Percentiles rank a stretch among this genome's conserved stretches.
Conservation (phyloP, 1,139 yeast species). For the Candida neerlandica region DNA sequence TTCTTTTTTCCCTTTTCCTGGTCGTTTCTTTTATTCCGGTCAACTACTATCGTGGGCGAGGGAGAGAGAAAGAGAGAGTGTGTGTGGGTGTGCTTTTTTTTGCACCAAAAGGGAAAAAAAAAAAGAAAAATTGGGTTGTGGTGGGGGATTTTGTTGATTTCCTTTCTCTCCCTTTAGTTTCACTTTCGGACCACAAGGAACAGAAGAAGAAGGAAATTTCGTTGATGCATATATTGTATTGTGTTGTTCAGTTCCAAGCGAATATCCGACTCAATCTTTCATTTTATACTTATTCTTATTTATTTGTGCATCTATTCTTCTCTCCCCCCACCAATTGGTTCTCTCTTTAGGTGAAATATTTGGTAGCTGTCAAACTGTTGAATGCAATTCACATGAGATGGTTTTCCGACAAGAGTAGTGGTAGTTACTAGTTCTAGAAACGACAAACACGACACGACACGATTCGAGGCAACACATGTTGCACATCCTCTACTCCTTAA, state of each 20-base stretch:
- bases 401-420: too few relatives aligned
- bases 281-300: not conserved
- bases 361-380: too few relatives aligned
- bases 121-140: not conserved
- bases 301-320: not conserved
- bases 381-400: too few relatives aligned
- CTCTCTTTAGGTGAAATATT: too few relatives aligned
- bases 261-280: not conserved
- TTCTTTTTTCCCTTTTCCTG: not conserved
- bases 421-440: too few relatives aligned
- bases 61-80: too few relatives aligned
- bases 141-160: slow-evolving; percentile 4
- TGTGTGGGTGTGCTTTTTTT: too few relatives aligned
- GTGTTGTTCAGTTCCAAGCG: too few relatives aligned
- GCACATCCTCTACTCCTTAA: not conserved
- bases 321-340: too few relatives aligned
- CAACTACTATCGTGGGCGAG: too few relatives aligned
- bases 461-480: not conserved
- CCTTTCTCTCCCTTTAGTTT: not conserved
- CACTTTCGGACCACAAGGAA: slow-evolving; percentile 7
- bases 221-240: too few relatives aligned
- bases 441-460: not conserved
- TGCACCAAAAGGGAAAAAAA: not conserved
- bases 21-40: slow-evolving; percentile 3
- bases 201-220: not conserved